Conservation (phyloP, 2,329 filamentous ascomycete species). For the Penicillium sp. region DNA sequence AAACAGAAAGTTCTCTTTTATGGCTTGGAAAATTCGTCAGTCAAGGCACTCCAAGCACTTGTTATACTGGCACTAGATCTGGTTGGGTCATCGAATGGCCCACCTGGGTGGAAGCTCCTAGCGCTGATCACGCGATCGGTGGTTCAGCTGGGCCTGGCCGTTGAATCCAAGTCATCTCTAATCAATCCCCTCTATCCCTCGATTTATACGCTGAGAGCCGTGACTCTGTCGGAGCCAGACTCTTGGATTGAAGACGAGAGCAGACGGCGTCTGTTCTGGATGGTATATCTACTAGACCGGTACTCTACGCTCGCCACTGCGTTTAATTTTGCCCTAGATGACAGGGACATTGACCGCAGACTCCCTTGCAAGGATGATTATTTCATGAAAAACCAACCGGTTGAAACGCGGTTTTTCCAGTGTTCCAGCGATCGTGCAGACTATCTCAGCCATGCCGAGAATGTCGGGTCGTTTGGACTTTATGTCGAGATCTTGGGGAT, state of each 20-base stretch:
- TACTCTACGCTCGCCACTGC: slow-evolving; percentile 90
- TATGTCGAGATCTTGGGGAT: slow-evolving; percentile 90
- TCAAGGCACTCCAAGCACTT: slow-evolving; percentile 82
- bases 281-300: slow-evolving; percentile 86
- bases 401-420: slow-evolving; percentile 80
- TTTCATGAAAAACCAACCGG: slow-evolving; percentile 79
- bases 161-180: slow-evolving; percentile 77
- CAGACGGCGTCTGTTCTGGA: slow-evolving; percentile 84
- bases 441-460: slow-evolving; percentile 71
- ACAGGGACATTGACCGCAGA: slow-evolving; percentile 84
- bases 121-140: slow-evolving; percentile 86
- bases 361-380: slow-evolving; percentile 85
- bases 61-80: slow-evolving; percentile 85
- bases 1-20: slow-evolving; percentile 87
- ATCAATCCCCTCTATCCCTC: slow-evolving; percentile 79
- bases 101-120: slow-evolving; percentile 88
- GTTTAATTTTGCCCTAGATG: slow-evolving; percentile 86
- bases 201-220: slow-evolving; percentile 85
- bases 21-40: slow-evolving; percentile 84
- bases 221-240: slow-evolving; percentile 77
- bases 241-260: slow-evolving; percentile 91
- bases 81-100: slow-evolving; percentile 83
- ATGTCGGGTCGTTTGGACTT: slow-evolving; percentile 83
- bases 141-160: slow-evolving; percentile 81
- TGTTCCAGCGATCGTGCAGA: slow-evolving; percentile 59